These are phyloP conservation scores for Whalleya microplaca DNA, from an alignment of 2,329 filamentous ascomycete genomes.

Conservation along the genomic window DNA sequence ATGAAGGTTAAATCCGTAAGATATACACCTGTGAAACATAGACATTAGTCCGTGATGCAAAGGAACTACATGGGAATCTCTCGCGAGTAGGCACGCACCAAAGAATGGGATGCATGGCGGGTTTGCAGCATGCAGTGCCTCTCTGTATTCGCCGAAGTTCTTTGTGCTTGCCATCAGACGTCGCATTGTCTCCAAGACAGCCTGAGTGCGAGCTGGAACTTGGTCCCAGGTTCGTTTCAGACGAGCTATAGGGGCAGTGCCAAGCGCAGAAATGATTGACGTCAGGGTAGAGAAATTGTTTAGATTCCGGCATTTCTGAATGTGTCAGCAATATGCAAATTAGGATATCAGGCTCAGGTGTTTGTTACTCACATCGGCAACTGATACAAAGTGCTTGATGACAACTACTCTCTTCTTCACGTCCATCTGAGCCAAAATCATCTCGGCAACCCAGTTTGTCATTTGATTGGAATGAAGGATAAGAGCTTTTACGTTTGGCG, in stretches of 20 bases:
- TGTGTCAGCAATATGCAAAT: constrained; percentile 27
- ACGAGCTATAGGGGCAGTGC: constrained; percentile 92
- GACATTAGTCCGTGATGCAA: constrained; percentile 9
- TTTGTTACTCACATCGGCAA: constrained; percentile 80
- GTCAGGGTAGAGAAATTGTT: constrained; percentile 99
- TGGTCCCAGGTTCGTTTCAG: constrained; percentile 93
- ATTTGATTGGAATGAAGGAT: constrained; percentile 98
- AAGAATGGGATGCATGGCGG: constrained; percentile 99
- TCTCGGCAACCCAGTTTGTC: constrained; percentile 99
- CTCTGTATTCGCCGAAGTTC: constrained; percentile 97
- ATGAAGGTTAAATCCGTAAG: constrained; percentile 98
- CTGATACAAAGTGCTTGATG: constrained; percentile 96
- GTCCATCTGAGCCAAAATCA: constrained; percentile 94
- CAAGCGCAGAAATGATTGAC: constrained; percentile 94
- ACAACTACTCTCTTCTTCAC: constrained; percentile 96
- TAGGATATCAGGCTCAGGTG: background rate
- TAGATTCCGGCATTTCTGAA: constrained; percentile 84
- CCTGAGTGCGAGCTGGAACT: constrained; percentile 82
- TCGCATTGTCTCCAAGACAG: constrained; percentile 86
- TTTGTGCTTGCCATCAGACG: constrained; percentile 95
- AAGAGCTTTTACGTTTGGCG: constrained; percentile 91
- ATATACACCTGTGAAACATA: constrained; percentile 72
- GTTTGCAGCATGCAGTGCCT: constrained; percentile 88
- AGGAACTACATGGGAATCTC: background rate
- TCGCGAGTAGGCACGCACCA: constrained; percentile 57